A percentile compares a stretch with the other conserved stretches of the same genome.
Conservation (phyloP, 2,329 filamentous ascomycete genomes). For the Fusarium brachygibbosum region DNA sequence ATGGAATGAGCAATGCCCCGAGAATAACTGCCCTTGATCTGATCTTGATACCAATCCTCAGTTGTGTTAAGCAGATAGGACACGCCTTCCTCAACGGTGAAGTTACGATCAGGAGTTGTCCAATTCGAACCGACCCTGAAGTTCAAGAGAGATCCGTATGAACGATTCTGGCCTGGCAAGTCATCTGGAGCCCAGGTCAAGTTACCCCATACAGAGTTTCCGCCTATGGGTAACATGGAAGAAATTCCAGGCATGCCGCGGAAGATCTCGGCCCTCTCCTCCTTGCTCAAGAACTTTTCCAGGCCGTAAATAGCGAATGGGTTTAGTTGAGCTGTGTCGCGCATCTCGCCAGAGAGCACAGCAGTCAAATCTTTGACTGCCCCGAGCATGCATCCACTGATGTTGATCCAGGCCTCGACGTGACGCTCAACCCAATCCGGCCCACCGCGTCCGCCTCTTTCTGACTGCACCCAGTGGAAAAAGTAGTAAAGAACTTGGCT, state of each 20-base stretch:
- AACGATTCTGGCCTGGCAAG: slow-evolving; percentile 75
- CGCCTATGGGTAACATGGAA: slow-evolving; percentile 95
- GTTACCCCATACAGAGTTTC: slow-evolving; percentile 95
- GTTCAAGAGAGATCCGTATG: slow-evolving; percentile 85
- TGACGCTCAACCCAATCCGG: slow-evolving; percentile 90
- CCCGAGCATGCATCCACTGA: slow-evolving; percentile 97
- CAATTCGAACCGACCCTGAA: slow-evolving; percentile 78
- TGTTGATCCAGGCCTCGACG: slow-evolving; percentile 97
- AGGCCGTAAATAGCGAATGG: slow-evolving; percentile 96
- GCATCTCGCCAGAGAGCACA: slow-evolving; percentile 96
- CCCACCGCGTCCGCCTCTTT: slow-evolving; percentile 83
- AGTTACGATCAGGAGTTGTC: slow-evolving; percentile 76
- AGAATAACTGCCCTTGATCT: slow-evolving; percentile 82
- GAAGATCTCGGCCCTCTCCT: slow-evolving; percentile 93
- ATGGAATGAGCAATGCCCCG: slow-evolving; percentile 86
- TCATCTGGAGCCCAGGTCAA: slow-evolving; percentile 90
- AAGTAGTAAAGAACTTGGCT: slow-evolving; percentile 93
- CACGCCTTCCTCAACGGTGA: slow-evolving; percentile 84
- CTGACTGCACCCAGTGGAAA: slow-evolving; percentile 83
- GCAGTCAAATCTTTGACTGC: slow-evolving; percentile 92
- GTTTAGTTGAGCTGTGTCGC: slow-evolving; percentile 96
- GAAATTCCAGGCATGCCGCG: slow-evolving; percentile 96
- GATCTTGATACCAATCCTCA: slow-evolving; percentile 86
- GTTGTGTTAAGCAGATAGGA: slow-evolving; percentile 82
- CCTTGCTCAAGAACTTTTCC: slow-evolving; percentile 92